Base-by-base conservation (phyloP, 148 eudicot genomes). In the Oxyria digyna region DNA sequence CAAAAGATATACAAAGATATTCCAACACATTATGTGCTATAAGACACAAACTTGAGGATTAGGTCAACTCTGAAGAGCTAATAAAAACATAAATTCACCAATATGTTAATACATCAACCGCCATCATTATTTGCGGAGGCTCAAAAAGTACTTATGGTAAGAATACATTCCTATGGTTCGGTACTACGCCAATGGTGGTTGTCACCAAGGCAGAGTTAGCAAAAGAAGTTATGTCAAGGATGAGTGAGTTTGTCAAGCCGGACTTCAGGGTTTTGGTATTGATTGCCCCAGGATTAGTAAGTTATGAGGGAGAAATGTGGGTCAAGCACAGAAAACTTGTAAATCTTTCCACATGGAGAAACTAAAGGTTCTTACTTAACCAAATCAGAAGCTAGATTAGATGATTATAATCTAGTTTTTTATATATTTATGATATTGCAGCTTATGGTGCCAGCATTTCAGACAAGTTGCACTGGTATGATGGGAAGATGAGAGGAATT, bases 371-470 rank as follows among this genome's bases (percentile, higher is more conserved):
- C n/a, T n/a, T n/a, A n/a, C n/a, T 66, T 35, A 35, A 35, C 15
- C 27, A 59, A 24, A 21, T 59, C 13, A 3, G 4, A 3, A 35
- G 3, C 38, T 35, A 63, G 3, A 12, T 54, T 8, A 21, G 31
- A 23, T 0, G 2, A 52, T 10, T 21, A 10, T 12, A 5, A 37
- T 15, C 23, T 35, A 2, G 6, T 2, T 35, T 3, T 35, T 35
- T 35, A 1, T 14, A 33, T n/a, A n/a, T n/a, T n/a, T 9, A 63
- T 13, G 11, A 23, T 54, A n/a, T 27, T 59, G 65, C 62, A 82
- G 85, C 73, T 67, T 29, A 82, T 82, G 85, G 17, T 72, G 18
- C 83, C 85, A 12, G 75, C 83, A 27, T 72, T 79, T 62, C 48
- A 75, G 4, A 7, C 46, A 35, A 74, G 83, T 57, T 63, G 71